phyloP scores from a whole-genome alignment of 345 rosid species.

The Hypericum androsaemum region DNA sequence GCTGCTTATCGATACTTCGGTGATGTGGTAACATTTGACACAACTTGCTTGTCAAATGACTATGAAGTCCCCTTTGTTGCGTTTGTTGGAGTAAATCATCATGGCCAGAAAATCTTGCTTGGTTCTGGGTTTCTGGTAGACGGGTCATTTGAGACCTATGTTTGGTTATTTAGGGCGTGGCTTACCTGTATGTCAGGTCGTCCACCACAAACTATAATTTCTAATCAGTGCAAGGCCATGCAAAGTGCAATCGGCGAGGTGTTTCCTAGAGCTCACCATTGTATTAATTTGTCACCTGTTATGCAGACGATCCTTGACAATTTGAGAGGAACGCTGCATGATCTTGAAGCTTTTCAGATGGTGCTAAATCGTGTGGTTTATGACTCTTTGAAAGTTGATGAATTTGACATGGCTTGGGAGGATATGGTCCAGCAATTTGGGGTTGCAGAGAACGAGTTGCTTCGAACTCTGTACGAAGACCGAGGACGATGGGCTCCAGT shows the following conservation, averaged over 20 bases:
- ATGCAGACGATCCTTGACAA: conserved; percentile 46
- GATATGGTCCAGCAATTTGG: conserved; percentile 51
- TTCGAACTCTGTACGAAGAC: conserved; percentile 57
- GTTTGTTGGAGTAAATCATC: conserved; percentile 57
- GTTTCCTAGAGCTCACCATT: conserved; percentile 49
- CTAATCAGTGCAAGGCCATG: conserved; percentile 50
- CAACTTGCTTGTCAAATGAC: conserved; percentile 37
- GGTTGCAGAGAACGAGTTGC: conserved; percentile 51
- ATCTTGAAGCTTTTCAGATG: conserved; percentile 47
- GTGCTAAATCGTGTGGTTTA: conserved; percentile 37
- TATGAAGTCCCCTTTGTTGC: conserved; percentile 56
- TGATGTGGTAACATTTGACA: conserved; percentile 49
- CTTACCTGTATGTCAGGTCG: conserved; percentile 35
- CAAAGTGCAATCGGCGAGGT: conserved; percentile 44
- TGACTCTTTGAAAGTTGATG: conserved; percentile 52
- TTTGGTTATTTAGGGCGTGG: conserved; percentile 60
- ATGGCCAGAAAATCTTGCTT: conserved; percentile 46
- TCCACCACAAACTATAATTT: conserved; percentile 51
- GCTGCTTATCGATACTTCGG: conserved; percentile 47
- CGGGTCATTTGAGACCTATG: conserved; percentile 46
- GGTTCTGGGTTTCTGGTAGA: conserved; percentile 66
- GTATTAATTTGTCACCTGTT: conserved; percentile 37
- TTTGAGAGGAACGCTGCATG: conserved; percentile 33
- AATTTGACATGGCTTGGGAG: conserved; percentile 68
- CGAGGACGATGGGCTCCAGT: conserved; percentile 75